Base-by-base conservation (phyloP, 495 filamentous ascomycete genomes). In the Chaetomium tenue region DNA sequence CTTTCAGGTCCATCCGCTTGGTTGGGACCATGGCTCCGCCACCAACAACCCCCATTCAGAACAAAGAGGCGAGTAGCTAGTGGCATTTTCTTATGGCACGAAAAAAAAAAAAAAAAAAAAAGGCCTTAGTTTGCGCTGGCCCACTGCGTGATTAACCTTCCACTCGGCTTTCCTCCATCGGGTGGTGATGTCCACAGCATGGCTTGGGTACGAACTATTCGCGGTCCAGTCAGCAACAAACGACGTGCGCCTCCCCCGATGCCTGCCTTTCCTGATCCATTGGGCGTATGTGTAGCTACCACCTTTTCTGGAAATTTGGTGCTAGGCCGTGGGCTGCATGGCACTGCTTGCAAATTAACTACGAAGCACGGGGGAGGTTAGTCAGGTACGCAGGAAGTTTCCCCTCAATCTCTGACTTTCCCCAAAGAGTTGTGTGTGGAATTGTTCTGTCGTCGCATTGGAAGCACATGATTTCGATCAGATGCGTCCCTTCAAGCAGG, bases 381-480 rank as follows among this genome's bases (percentile, higher is more conserved):
- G n/a, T n/a, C n/a, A n/a, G n/a, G n/a, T n/a, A n/a, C n/a, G n/a
- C n/a, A n/a, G n/a, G n/a, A n/a, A n/a, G n/a, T n/a, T 18, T 15
- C 40, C 2, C 40, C 5, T 11, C 40, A 44, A 44, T 44, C 11
- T 15, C 40, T 16, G 13, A 15, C 13, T 18, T 40, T 40, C 39
- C 39, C 39, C 2, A 12, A 40, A 40, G 13, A 12, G 12, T 12
- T 40, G 13, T 11, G 39, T 40, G 13, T 40, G 8, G 39, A 12
- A 2, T 40, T 40, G 39, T 2, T 44, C 16, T 18, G 13, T 53
- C 26, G 25, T 53, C 23, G 53, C 50, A 40, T 8, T 20, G 11
- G 48, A 58, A 51, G 56, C 65, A 66, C 65, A 66, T 66, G 65
- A 66, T 63, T 59, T 8, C 39, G 20, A 25, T 12, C 23, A 37